These are phyloP conservation scores for Botrytis aclada DNA, from an alignment of 2,329 filamentous ascomycete species.

Conservation along the genomic window DNA sequence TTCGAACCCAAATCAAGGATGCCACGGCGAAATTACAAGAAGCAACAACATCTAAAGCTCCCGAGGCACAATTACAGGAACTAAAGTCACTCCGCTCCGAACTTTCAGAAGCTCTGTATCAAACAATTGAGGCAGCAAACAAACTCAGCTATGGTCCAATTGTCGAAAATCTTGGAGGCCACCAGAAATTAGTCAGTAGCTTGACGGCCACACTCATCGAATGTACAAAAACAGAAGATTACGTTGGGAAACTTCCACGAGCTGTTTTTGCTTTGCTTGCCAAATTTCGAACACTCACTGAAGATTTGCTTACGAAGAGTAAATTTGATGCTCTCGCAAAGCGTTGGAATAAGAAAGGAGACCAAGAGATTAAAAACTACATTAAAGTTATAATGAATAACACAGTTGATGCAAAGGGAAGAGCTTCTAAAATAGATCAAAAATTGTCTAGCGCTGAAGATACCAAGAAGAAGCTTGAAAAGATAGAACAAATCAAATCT, in stretches of 20 bases:
- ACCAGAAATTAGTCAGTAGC: slow-evolving; percentile 54
- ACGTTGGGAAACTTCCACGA: slow-evolving; percentile 52
- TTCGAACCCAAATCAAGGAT: slow-evolving; percentile 36
- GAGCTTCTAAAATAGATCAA: slow-evolving; percentile 45
- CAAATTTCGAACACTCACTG: slow-evolving; percentile 56
- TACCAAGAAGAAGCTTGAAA: slow-evolving; percentile 31
- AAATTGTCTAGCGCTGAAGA: slow-evolving; percentile 35
- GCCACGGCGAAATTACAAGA: slow-evolving; percentile 33
- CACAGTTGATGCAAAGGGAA: slow-evolving; percentile 35
- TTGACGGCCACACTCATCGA: slow-evolving; percentile 54
- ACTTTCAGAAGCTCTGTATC: slow-evolving; percentile 49
- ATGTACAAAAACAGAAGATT: slow-evolving; percentile 52
- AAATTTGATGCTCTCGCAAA: slow-evolving; percentile 65
- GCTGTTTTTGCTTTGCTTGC: slow-evolving; percentile 59
- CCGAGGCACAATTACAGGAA: slow-evolving; percentile 36
- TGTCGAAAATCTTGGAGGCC: slow-evolving; percentile 55
- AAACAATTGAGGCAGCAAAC: slow-evolving; percentile 53
- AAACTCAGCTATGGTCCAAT: slow-evolving; percentile 54
- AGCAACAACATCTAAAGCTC: slow-evolving; percentile 24
- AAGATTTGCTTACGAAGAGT: slow-evolving; percentile 56
- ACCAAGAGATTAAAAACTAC: slow-evolving; percentile 60
- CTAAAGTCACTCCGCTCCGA: slow-evolving; percentile 44
- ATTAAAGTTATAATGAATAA: slow-evolving; percentile 54
- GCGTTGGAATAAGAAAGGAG: slow-evolving; percentile 60
- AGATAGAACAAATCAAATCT: slow-evolving; percentile 30